Conservation (phyloP, 1,139 yeast species). For the Pichia sp. region DNA sequence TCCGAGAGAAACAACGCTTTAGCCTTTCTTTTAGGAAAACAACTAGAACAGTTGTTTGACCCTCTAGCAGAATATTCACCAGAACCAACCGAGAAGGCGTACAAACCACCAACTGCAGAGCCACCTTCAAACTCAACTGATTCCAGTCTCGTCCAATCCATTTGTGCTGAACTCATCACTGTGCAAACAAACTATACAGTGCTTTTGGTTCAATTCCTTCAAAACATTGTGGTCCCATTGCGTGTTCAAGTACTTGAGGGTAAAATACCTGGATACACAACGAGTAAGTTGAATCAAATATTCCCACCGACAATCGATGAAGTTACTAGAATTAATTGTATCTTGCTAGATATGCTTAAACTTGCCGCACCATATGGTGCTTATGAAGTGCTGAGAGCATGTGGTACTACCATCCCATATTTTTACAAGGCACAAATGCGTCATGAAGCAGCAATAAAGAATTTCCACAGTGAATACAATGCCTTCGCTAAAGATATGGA, state of each 20-base stretch:
- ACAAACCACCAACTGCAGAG: slow-evolving; percentile 39
- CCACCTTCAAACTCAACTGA: slow-evolving; percentile 20
- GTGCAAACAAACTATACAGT: slow-evolving; percentile 72
- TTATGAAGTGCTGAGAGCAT: slow-evolving; percentile 68
- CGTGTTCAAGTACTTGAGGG: slow-evolving; percentile 62
- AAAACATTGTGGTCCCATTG: slow-evolving; percentile 71
- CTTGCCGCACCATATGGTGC: slow-evolving; percentile 62
- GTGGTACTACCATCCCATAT: slow-evolving; percentile 77
- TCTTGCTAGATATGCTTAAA: slow-evolving; percentile 67
- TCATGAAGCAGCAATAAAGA: slow-evolving; percentile 84
- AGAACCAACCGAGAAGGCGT: slow-evolving; percentile 66
- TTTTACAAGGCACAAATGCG: slow-evolving; percentile 89
- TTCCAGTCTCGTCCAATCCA: slow-evolving; percentile 32
- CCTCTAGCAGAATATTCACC: slow-evolving; percentile 90
- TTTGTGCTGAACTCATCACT: slow-evolving; percentile 58
- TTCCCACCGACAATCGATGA: slow-evolving; percentile 97
- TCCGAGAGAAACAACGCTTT: slow-evolving; percentile 67
- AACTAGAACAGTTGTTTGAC: slow-evolving; percentile 80
- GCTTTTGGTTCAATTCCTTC: slow-evolving; percentile 64
- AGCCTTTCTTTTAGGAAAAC: slow-evolving; percentile 73
- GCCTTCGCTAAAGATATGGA: slow-evolving; percentile 19
- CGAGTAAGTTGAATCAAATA: slow-evolving; percentile 61
- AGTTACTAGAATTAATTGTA: slow-evolving; percentile 79
- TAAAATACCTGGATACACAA: slow-evolving; percentile 39
- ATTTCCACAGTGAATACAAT: slow-evolving; percentile 38